Percentiles rank a stretch among this genome's conserved stretches.
phyloP scores from a whole-genome alignment of 2,329 filamentous ascomycete species.

The Tolypocladium pustulatum region DNA sequence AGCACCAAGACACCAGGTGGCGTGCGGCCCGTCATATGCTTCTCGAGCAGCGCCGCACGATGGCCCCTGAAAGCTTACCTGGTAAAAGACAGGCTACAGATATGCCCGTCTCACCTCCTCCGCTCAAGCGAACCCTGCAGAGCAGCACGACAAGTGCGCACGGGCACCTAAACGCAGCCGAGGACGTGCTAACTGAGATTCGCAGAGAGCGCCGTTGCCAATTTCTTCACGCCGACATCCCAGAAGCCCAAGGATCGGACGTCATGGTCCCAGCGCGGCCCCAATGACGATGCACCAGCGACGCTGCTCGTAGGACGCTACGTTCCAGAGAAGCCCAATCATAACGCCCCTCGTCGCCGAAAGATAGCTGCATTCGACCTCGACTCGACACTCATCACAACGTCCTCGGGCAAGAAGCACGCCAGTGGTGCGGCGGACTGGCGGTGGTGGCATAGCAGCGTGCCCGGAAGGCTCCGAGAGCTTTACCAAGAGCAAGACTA shows the following conservation, averaged over 20 bases:
- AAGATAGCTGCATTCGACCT: constrained; percentile 67
- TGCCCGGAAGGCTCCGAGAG: constrained; percentile 56
- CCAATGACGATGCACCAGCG: constrained; percentile 32
- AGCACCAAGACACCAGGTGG: background rate
- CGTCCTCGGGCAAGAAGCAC: constrained; percentile 73
- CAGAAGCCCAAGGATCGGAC: constrained; percentile 73
- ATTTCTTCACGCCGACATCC: constrained; percentile 80
- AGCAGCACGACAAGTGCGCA: constrained; percentile 37
- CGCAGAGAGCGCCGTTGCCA: constrained; percentile 58
- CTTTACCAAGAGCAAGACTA: constrained; percentile 62
- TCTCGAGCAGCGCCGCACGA: constrained; percentile 4
- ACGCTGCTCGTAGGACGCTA: constrained; percentile 71
- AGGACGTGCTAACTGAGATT: constrained; percentile 7
- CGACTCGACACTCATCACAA: constrained; percentile 78
- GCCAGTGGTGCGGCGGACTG: constrained; percentile 64
- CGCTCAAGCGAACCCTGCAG: constrained; percentile 40
- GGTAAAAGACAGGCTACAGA: constrained; percentile 27
- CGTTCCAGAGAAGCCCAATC: constrained; percentile 29
- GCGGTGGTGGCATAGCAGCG: constrained; percentile 80
- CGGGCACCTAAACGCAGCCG: background rate
- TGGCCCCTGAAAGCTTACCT: constrained; percentile 13
- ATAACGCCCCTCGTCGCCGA: constrained; percentile 20
- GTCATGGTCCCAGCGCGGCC: constrained; percentile 58
- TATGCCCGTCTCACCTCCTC: constrained; percentile 40
- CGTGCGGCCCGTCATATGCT: background rate